Percentiles rank a stretch among this genome's conserved stretches.
These are phyloP conservation scores for Adenanthera pavonina DNA, from an alignment of 306 rosid species.

Conservation along the genomic window DNA sequence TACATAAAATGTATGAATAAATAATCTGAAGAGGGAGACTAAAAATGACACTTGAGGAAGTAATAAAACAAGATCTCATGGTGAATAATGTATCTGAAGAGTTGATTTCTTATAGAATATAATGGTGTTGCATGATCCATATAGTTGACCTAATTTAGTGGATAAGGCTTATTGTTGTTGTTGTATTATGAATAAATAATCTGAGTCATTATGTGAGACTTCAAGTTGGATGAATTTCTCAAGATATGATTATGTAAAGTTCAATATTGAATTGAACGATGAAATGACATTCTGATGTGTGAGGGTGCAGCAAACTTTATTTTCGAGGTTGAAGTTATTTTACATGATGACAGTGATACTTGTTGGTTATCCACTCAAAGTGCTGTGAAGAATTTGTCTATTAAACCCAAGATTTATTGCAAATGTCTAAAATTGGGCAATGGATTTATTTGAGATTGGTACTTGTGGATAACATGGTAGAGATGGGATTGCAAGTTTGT, in stretches of 20 bases:
- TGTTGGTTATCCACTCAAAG: not conserved
- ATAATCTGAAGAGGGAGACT: no score
- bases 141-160: no score
- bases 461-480: not conserved
- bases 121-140: no score
- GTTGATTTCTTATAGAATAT: no score
- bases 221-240: not conserved
- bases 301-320: not conserved
- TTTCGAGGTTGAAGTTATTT: not conserved
- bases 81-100: no score
- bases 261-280: not conserved
- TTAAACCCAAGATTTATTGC: not conserved
- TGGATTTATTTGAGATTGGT: not conserved
- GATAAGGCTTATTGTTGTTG: no score
- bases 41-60: no score
- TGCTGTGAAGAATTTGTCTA: not conserved
- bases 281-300: not conserved
- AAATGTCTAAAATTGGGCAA: not conserved
- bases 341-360: not conserved
- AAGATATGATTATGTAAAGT: not conserved
- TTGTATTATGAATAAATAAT: not conserved
- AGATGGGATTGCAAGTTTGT: no score
- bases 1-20: not conserved
- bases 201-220: not conserved
- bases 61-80: no score